Percentiles rank a stretch among this genome's conserved stretches.
These are phyloP conservation scores for Schizophyllum commune DNA, from an alignment of 1,284 basidiomycete genomes.

Conservation along the genomic window DNA sequence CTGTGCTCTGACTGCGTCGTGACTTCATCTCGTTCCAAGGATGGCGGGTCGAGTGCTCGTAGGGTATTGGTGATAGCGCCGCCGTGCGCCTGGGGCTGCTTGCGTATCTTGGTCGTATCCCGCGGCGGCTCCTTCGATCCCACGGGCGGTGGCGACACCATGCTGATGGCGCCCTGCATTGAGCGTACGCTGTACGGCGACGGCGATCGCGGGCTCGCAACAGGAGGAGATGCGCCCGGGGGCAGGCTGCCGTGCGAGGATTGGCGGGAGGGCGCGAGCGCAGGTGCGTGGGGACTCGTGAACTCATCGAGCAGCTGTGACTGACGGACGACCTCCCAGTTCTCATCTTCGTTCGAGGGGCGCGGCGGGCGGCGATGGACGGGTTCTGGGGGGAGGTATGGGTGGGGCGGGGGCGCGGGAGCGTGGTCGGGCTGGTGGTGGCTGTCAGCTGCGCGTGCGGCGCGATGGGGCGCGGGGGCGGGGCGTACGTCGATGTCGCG, in stretches of 20 bases:
- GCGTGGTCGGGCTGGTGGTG: not conserved
- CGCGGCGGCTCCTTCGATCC: not conserved
- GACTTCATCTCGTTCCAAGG: constrained; percentile 2
- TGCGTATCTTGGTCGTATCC: not conserved
- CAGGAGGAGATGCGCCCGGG: constrained; percentile 15
- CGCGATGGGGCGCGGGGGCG: constrained; percentile 2
- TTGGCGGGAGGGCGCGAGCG: constrained; percentile 28
- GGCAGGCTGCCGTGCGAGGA: constrained; percentile 34
- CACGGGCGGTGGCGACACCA: constrained; percentile 17
- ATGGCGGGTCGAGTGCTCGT: constrained; percentile 23
- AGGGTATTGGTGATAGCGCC: constrained; percentile 2
- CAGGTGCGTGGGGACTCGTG: constrained; percentile 23
- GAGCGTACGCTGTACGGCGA: constrained; percentile 5
- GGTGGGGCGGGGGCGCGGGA: not conserved
- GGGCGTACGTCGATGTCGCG: constrained; percentile 11
- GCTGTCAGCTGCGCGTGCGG: not conserved
- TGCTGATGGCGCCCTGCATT: constrained; percentile 18
- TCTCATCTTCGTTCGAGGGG: constrained; percentile 34
- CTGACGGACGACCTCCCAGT: constrained; percentile 41
- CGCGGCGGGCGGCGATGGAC: constrained; percentile 18
- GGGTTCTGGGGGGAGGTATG: constrained; percentile 13
- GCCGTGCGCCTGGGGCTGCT: not conserved
- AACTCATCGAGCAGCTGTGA: constrained; percentile 14
- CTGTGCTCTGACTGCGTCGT: constrained; percentile 13
- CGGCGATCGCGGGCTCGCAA: constrained; percentile 17